These are phyloP conservation scores for Fibroporia radiculosa DNA, from an alignment of 768 basidiomycete species.

Conservation along the genomic window DNA sequence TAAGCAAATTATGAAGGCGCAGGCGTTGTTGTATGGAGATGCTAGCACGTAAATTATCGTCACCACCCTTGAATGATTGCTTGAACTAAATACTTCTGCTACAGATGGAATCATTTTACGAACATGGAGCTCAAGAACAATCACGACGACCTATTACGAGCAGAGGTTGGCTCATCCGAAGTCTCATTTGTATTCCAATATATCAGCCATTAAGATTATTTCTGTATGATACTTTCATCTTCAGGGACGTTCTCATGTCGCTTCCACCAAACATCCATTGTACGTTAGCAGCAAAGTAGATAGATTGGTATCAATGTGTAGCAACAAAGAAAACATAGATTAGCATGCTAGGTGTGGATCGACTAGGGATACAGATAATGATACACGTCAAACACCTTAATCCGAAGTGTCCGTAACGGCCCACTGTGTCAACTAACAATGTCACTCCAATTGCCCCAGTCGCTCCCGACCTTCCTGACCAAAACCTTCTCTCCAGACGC, in stretches of 20 bases:
- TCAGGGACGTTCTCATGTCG: no score
- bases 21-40: slow-evolving; percentile 89
- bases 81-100: not conserved
- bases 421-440: slow-evolving; percentile 35
- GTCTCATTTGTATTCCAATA: slow-evolving; percentile 97
- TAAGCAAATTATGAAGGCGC: slow-evolving; percentile 73
- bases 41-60: slow-evolving; percentile 76
- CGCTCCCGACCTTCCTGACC: slow-evolving; percentile 54
- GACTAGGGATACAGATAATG: slow-evolving; percentile 18
- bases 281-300: no score
- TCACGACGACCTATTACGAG: slow-evolving; percentile 91
- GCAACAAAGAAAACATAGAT: no score
- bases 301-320: no score
- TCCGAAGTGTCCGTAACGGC: not conserved
- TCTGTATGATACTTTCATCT: not conserved
- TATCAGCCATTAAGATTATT: slow-evolving; percentile 61
- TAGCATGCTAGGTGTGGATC: slow-evolving; percentile 1
- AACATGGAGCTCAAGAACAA: slow-evolving; percentile 83
- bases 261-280: no score
- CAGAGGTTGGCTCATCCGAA: slow-evolving; percentile 75
- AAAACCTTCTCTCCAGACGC: slow-evolving; percentile 68
- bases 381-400: slow-evolving; percentile 11
- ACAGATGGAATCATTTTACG: slow-evolving; percentile 96
- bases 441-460: slow-evolving; percentile 74
- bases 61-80: not conserved